Conservation (phyloP, 176 grass and related monocot species). For the Juncus inflexus region DNA sequence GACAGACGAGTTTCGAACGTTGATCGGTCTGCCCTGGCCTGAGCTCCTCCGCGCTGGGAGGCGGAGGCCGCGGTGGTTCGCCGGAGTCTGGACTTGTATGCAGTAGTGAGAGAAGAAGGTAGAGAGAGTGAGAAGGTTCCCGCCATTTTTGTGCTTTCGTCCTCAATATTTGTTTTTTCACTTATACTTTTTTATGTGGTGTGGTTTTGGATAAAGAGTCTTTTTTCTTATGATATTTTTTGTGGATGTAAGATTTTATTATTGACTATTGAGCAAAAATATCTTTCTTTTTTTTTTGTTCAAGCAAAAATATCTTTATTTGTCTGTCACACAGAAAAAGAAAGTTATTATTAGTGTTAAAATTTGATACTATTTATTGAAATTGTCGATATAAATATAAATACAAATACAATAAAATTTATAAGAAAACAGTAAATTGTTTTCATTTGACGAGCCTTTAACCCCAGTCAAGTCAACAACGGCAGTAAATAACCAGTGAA, state of each 20-base stretch:
- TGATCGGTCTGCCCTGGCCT: conserved; percentile 9
- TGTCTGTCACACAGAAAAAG: too few relatives aligned
- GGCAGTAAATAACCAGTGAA: too few relatives aligned
- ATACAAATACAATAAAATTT: too few relatives aligned
- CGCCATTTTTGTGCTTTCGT: conserved; percentile 36
- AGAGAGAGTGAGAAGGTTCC: conserved; percentile 20
- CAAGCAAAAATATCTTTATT: too few relatives aligned
- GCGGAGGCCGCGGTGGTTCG: conserved; percentile 25
- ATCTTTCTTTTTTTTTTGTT: background rate
- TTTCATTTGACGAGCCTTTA: too few relatives aligned
- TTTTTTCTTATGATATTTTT: background rate
- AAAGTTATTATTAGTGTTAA: too few relatives aligned
- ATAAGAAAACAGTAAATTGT: too few relatives aligned
- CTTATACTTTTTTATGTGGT: background rate
- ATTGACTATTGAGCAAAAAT: background rate
- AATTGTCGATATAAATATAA: too few relatives aligned
- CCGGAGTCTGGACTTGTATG: conserved; percentile 16
- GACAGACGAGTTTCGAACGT: conserved; percentile 49
- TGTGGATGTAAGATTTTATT: background rate
- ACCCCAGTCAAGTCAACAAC: too few relatives aligned
- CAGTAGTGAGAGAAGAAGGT: conserved; percentile 20
- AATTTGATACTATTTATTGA: too few relatives aligned
- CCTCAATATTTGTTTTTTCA: background rate
- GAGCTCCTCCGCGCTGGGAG: conserved; percentile 9
- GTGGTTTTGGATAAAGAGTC: background rate